Evolutionary conservation across 1,284 basidiomycete species (phyloP).

Genomic region (Sparassis latifolia): DNA sequence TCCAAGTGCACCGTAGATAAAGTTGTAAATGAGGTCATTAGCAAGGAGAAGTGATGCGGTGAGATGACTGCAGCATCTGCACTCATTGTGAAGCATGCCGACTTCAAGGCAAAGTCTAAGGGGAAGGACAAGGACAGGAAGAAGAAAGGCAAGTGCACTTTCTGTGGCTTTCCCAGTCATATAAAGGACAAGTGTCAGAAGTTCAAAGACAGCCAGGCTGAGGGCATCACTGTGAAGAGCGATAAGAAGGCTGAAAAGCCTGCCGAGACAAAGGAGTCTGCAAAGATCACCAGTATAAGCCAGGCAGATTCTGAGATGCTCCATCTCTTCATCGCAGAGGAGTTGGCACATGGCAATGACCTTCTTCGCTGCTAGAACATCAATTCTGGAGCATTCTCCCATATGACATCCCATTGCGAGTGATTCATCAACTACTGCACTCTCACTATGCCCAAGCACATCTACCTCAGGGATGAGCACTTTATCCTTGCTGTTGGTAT

Average conservation of each 20-base stretch:
- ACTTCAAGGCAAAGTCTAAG: background rate
- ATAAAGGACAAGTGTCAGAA: slow-evolving; percentile 13
- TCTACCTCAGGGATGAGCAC: slow-evolving; percentile 14
- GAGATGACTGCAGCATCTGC: slow-evolving; percentile 1
- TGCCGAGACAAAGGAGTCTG: background rate
- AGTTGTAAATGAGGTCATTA: slow-evolving; percentile 8
- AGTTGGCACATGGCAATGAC: background rate
- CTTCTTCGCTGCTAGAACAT: background rate
- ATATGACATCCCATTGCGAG: slow-evolving; percentile 3
- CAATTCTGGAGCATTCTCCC: background rate
- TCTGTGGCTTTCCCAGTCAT: slow-evolving; percentile 13
- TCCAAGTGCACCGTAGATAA: slow-evolving; percentile 7
- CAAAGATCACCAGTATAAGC: background rate
- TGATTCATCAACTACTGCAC: slow-evolving; percentile 8
- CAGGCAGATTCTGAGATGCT: background rate
- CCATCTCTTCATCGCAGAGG: background rate
- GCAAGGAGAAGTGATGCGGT: slow-evolving; percentile 9
- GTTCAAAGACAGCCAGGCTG: slow-evolving; percentile 10
- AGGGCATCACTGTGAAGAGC: background rate
- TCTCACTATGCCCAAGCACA: slow-evolving; percentile 1
- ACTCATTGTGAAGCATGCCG: background rate
- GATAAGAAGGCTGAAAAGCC: background rate
- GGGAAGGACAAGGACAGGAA: background rate
- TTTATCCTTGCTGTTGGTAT: slow-evolving; percentile 4
- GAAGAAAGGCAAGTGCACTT: slow-evolving; percentile 10